These are phyloP conservation scores for Cinnamomum chago DNA, from an alignment of 164 flowering plant genomes.

Conservation along the genomic window DNA sequence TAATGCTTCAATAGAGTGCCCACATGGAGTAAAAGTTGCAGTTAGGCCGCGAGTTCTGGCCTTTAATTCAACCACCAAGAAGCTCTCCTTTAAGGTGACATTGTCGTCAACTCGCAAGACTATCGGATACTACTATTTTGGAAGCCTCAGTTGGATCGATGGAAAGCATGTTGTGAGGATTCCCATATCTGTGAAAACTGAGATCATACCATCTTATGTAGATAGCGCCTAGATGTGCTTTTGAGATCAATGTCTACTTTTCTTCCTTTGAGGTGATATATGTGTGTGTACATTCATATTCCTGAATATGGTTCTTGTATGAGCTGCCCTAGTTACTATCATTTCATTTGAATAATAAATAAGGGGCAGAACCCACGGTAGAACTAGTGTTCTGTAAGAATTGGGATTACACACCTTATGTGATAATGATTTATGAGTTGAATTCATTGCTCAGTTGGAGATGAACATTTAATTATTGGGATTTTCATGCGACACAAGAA, in stretches of 20 bases:
- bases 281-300: neutral
- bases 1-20: slow-evolving; percentile 35
- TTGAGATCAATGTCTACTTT: neutral
- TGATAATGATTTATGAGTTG: no score
- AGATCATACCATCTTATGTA: slow-evolving; percentile 3
- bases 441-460: no score
- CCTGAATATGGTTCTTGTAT: no score
- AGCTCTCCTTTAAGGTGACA: slow-evolving; percentile 35
- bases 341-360: no score
- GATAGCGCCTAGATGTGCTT: neutral
- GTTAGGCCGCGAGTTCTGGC: slow-evolving; percentile 40
- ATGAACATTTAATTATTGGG: no score
- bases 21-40: slow-evolving; percentile 32
- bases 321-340: no score
- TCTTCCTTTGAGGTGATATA: neutral
- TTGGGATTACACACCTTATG: no score
- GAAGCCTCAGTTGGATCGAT: slow-evolving; percentile 47
- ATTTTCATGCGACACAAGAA: no score
- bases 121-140: slow-evolving; percentile 45
- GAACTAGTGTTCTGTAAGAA: no score
- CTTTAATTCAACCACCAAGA: slow-evolving; percentile 30
- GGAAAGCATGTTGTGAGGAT: slow-evolving; percentile 24
- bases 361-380: no score
- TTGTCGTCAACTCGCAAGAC: slow-evolving; percentile 23
- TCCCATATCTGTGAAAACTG: slow-evolving; percentile 22